Percentiles rank a stretch among this genome's conserved stretches.
Evolutionary conservation across 768 basidiomycete species (phyloP).

Genomic region (Mycena rosella): DNA sequence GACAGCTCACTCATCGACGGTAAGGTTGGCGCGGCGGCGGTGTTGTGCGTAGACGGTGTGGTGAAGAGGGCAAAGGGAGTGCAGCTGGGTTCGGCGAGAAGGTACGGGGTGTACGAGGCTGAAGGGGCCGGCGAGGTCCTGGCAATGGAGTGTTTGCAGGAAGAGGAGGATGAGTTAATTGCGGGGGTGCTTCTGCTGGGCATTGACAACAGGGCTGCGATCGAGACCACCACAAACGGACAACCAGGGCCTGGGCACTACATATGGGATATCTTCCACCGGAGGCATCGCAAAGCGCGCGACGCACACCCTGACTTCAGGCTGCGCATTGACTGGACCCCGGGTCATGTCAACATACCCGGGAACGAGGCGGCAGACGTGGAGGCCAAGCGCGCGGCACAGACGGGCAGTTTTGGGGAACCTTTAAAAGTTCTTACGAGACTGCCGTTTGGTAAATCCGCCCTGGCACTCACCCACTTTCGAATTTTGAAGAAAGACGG

Average conservation of each 20-base stretch:
- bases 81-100: not conserved
- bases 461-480: too few species aligned
- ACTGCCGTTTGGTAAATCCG: too few species aligned
- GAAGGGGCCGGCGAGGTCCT: not conserved
- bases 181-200: not conserved
- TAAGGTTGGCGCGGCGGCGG: slow-evolving; percentile 30
- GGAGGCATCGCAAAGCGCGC: not conserved
- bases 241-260: not conserved
- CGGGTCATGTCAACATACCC: not conserved
- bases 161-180: not conserved
- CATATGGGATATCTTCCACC: not conserved
- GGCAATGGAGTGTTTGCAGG: not conserved
- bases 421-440: too few species aligned
- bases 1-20: slow-evolving; percentile 37
- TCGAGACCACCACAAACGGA: not conserved
- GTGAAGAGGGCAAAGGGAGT: not conserved
- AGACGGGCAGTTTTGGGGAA: too few species aligned
- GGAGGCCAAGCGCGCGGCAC: too few species aligned
- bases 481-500: too few species aligned
- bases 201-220: not conserved
- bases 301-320: not conserved
- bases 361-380: not conserved
- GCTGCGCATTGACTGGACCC: not conserved
- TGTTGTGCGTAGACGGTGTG: not conserved
- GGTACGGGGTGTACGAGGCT: not conserved